These are phyloP conservation scores for Naganishia friedmannii DNA, from an alignment of 768 basidiomycete species.

Conservation along the genomic window DNA sequence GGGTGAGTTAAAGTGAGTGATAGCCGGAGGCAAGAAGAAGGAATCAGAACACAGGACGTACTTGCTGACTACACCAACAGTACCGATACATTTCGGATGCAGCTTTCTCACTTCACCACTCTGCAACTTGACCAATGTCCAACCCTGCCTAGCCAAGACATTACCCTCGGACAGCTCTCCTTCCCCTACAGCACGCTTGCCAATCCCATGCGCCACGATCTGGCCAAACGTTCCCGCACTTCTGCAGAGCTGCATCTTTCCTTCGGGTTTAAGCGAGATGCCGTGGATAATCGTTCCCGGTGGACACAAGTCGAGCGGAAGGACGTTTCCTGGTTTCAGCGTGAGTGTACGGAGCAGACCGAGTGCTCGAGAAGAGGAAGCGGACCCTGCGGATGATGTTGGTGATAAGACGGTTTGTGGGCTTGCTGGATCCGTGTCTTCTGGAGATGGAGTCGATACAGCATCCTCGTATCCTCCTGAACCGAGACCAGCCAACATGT, in stretches of 20 bases:
- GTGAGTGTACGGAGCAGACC: conserved; percentile 80
- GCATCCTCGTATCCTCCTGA: conserved; percentile 25
- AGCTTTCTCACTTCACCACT: conserved; percentile 90
- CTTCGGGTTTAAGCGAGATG: conserved; percentile 70
- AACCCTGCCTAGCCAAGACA: conserved; percentile 41
- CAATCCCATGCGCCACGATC: conserved; percentile 66
- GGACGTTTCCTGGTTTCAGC: conserved; percentile 85
- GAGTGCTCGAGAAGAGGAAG: conserved; percentile 60
- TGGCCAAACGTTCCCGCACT: conserved; percentile 83
- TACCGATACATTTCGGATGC: conserved; percentile 72
- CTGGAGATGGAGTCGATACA: conserved; percentile 16
- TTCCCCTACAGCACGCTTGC: conserved; percentile 58
- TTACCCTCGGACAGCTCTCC: conserved; percentile 34
- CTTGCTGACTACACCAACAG: conserved; percentile 89
- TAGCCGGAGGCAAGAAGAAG: neutral
- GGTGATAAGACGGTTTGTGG: conserved; percentile 35
- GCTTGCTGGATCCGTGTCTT: conserved; percentile 31
- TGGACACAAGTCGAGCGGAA: conserved; percentile 86
- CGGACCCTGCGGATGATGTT: conserved; percentile 34
- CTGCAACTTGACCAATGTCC: conserved; percentile 66
- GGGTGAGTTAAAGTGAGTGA: neutral
- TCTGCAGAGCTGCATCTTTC: conserved; percentile 77
- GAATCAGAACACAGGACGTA: too few species aligned
- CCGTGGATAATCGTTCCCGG: conserved; percentile 88
- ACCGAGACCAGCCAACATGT: conserved; percentile 60